A percentile compares a stretch with the other conserved stretches of the same genome.
These are phyloP conservation scores for Hansenula lynferdii DNA, from an alignment of 1,139 yeast genomes.

Conservation along the genomic window DNA sequence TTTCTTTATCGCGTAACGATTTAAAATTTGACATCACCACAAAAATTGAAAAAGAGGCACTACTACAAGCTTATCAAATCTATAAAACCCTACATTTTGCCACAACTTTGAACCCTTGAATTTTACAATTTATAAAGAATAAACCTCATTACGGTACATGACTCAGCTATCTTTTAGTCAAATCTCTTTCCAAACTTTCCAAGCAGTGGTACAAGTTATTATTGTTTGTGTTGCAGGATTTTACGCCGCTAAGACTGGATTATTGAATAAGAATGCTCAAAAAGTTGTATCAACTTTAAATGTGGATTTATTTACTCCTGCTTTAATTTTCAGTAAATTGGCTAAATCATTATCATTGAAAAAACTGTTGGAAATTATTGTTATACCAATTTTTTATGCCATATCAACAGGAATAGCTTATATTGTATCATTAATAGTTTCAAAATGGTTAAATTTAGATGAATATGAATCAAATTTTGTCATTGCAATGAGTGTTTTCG, in stretches of 20 bases:
- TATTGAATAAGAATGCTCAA: conserved; percentile 54
- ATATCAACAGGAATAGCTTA: conserved; percentile 58
- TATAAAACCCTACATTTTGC: no score
- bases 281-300: conserved; percentile 57
- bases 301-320: conserved; percentile 75
- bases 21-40: no score
- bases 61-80: no score
- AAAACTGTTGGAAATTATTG: conserved; percentile 57
- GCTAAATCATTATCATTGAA: conserved; percentile 63
- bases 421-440: conserved; percentile 43
- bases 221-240: conserved; percentile 67
- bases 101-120: no score
- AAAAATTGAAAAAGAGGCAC: no score
- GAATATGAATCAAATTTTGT: conserved; percentile 68
- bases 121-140: no score
- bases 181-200: conserved; percentile 56
- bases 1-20: no score
- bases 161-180: conserved; percentile 21
- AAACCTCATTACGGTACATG: conserved; percentile 3
- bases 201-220: conserved; percentile 70
- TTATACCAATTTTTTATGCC: conserved; percentile 64
- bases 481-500: conserved; percentile 80
- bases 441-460: conserved; percentile 44
- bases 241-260: conserved; percentile 58
- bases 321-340: conserved; percentile 67